Percentiles rank a stretch among this genome's conserved stretches.
phyloP scores from a whole-genome alignment of 768 basidiomycete species.

The Steccherinum ochraceum region DNA sequence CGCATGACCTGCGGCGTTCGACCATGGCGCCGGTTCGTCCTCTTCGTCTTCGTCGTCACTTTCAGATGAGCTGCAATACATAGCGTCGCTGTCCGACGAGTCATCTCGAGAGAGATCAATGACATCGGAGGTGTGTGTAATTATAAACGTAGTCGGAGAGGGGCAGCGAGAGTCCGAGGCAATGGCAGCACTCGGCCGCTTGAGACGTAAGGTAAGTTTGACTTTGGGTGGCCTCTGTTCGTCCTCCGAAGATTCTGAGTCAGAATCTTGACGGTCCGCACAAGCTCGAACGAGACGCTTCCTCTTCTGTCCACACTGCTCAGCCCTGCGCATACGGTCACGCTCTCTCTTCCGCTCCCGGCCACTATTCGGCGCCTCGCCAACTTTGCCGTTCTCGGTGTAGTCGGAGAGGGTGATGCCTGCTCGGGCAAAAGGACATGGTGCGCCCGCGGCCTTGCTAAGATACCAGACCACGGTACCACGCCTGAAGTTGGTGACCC shows the following conservation, averaged over 20 bases:
- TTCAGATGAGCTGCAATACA: constrained; percentile 31
- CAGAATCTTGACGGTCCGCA: constrained; percentile 18
- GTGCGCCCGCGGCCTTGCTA: constrained; percentile 64
- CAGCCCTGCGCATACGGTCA: constrained; percentile 23
- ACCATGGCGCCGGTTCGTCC: constrained; percentile 11
- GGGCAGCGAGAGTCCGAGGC: constrained; percentile 20
- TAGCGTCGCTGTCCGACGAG: constrained; percentile 30
- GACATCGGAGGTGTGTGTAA: constrained; percentile 18
- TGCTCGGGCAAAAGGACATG: constrained; percentile 68
- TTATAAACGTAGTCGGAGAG: constrained; percentile 16
- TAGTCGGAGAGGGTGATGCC: constrained; percentile 73
- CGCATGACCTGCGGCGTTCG: constrained; percentile 14
- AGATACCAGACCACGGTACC: constrained; percentile 83
- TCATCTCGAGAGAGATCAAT: constrained; percentile 37
- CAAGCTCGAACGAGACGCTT: constrained; percentile 33
- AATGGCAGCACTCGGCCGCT: constrained; percentile 36
- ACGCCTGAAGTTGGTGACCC: constrained; percentile 66
- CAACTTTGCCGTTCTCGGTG: constrained; percentile 41
- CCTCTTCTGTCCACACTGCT: constrained; percentile 40
- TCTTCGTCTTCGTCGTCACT: constrained; percentile 24
- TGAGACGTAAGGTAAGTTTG: constrained; percentile 63
- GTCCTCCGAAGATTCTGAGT: constrained; percentile 23
- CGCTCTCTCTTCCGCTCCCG: constrained; percentile 26
- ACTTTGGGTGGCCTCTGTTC: constrained; percentile 53
- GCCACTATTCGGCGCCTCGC: constrained; percentile 18